Evolutionary conservation across 2,329 filamentous ascomycete genomes (phyloP).

Genomic region (Tolypocladium amazonense): DNA sequence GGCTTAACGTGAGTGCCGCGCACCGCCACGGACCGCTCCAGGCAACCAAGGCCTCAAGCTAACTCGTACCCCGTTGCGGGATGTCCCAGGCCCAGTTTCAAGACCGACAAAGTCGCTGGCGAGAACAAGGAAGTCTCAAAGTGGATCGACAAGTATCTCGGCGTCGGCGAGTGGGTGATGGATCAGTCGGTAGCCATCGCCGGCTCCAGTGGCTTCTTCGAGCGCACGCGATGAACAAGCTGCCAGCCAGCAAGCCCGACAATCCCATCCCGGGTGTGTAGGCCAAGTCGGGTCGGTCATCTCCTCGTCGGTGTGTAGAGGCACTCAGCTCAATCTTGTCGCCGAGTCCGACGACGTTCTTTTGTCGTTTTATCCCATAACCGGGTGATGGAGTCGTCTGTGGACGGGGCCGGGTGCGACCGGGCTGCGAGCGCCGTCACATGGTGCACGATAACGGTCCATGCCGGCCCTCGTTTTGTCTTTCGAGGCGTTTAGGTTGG

Average conservation of each 20-base stretch:
- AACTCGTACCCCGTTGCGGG: conserved; percentile 19
- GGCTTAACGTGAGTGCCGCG: conserved; percentile 77
- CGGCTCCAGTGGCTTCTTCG: conserved; percentile 80
- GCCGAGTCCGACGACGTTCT: neutral
- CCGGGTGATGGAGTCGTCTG: neutral
- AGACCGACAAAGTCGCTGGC: conserved; percentile 68
- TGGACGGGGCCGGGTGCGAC: neutral
- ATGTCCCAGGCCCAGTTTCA: conserved; percentile 61
- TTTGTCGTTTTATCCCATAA: neutral
- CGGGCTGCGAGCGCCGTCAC: neutral
- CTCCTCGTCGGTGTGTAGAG: neutral
- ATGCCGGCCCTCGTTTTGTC: neutral
- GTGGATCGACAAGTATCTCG: conserved; percentile 90
- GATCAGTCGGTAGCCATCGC: conserved; percentile 92
- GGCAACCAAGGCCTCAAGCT: conserved; percentile 3
- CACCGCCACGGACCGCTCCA: neutral
- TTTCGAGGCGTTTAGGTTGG: neutral
- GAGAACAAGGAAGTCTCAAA: conserved; percentile 75
- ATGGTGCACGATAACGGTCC: neutral
- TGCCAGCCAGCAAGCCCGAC: neutral
- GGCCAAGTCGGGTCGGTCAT: neutral
- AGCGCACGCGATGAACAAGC: conserved; percentile 65
- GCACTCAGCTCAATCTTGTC: neutral
- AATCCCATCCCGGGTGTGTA: neutral
- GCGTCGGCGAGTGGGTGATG: conserved; percentile 96